A percentile compares a stretch with the other conserved stretches of the same genome.
Conservation (phyloP, 2,329 filamentous ascomycete species). For the Apiospora malaysiana region DNA sequence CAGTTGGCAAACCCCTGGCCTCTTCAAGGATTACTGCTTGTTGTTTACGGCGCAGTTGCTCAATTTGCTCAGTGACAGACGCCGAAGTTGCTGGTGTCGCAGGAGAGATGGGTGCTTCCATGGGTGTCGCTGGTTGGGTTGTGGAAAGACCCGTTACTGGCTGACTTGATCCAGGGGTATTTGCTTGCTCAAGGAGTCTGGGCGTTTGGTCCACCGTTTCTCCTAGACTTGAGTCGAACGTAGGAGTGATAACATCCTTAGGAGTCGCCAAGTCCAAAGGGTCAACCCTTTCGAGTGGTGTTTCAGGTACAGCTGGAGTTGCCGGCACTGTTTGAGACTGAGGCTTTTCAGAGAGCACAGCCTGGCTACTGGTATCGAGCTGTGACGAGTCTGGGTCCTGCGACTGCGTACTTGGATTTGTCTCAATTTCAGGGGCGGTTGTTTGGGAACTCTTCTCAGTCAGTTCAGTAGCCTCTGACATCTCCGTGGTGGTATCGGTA, state of each 20-base stretch:
- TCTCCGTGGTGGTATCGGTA: slow-evolving; percentile 69
- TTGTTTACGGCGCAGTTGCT: slow-evolving; percentile 57
- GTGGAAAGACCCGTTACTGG: slow-evolving; percentile 20
- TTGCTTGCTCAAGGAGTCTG: slow-evolving; percentile 30
- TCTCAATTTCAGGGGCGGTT: slow-evolving; percentile 30
- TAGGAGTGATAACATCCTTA: slow-evolving; percentile 36
- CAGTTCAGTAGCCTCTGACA: slow-evolving; percentile 58
- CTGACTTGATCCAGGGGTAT: neutral
- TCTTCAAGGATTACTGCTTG: slow-evolving; percentile 42
- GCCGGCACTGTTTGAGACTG: slow-evolving; percentile 35
- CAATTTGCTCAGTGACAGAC: slow-evolving; percentile 40
- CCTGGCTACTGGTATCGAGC: slow-evolving; percentile 26
- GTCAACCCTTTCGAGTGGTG: slow-evolving; percentile 53
- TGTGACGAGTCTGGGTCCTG: slow-evolving; percentile 31
- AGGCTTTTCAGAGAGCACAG: slow-evolving; percentile 25
- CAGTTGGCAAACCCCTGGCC: slow-evolving; percentile 29
- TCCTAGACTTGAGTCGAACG: slow-evolving; percentile 29
- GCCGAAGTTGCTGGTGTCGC: slow-evolving; percentile 26
- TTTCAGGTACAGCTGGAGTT: slow-evolving; percentile 39
- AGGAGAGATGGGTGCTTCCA: slow-evolving; percentile 27
- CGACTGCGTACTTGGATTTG: slow-evolving; percentile 30
- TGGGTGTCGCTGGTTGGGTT: slow-evolving; percentile 24
- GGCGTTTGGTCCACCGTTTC: slow-evolving; percentile 24
- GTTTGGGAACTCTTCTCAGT: slow-evolving; percentile 54
- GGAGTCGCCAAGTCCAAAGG: slow-evolving; percentile 56